Conservation (phyloP, 2,329 filamentous ascomycete species). For the Chalaropsis thielavioides region DNA sequence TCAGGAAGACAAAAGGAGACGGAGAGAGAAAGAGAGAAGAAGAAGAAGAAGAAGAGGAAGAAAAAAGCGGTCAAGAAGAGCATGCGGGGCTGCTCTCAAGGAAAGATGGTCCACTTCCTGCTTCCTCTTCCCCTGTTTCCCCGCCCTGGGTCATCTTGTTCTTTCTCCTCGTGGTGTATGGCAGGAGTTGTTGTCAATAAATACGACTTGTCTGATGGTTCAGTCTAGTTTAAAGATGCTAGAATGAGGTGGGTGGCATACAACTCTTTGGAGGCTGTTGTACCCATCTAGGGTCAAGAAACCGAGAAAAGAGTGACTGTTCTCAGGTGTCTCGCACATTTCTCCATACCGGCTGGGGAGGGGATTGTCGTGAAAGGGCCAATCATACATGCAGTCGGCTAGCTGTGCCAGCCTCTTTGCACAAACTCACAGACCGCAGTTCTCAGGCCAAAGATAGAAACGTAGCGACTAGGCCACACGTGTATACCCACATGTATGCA, state of each 20-base stretch:
- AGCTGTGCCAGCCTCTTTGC: not conserved
- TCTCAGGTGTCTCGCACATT: slow-evolving; percentile 1
- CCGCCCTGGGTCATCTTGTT: not conserved
- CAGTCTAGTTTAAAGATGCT: not conserved
- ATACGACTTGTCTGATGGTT: not conserved
- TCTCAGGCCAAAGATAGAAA: slow-evolving; percentile 1
- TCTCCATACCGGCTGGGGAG: not conserved
- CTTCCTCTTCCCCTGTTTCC: not conserved
- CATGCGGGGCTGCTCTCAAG: not conserved
- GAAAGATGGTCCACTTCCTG: not conserved
- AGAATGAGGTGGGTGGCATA: not conserved
- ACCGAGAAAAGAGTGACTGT: not conserved
- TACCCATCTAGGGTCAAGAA: not conserved
- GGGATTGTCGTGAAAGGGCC: not conserved
- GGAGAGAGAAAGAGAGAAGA: too few relatives aligned
- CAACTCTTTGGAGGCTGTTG: not conserved
- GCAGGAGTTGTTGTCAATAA: too few relatives aligned
- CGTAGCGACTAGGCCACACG: not conserved
- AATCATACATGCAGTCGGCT: not conserved
- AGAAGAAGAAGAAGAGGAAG: too few relatives aligned
- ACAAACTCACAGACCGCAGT: not conserved
- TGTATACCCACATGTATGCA: not conserved
- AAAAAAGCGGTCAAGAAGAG: slow-evolving; percentile 3
- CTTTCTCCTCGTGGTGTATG: too few relatives aligned
- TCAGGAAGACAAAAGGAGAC: not conserved